Base-by-base conservation (phyloP, 192 early-diverging fungal species). In the Chytriomyces sp. region DNA sequence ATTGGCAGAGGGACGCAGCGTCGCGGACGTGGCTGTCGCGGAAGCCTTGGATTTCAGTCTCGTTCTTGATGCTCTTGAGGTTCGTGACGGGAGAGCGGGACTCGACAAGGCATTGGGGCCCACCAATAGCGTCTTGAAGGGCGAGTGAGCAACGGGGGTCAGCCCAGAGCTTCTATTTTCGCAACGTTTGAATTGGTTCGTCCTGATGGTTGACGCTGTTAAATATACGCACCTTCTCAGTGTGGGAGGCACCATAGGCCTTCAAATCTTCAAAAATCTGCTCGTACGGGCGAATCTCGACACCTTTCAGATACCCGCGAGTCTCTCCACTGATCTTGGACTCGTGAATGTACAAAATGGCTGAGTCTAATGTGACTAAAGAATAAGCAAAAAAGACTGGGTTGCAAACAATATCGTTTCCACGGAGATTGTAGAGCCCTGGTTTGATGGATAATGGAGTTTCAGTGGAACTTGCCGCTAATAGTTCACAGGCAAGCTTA, bases 381-480 rank as follows among this genome's bases (percentile, higher is more conserved):
- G 93, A 90, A 74, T 96, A 99, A 1, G 95, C 84, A 76, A 94
- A 93, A 81, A 99, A 98, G 17, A 99, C 96, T 0, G 97, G 97
- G 73, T 99, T 99, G 85, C 89, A 99, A 59, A 85, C 82, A 73
- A 99, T 92, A 73, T 99, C 97, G 31, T 89, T 89, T n/a, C 97
- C 97, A 65, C 97, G 91, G 58, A 99, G 80, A 76, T 99, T 99
- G 80, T 94, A 94, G 36, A 99, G 84, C 97, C 97, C 80, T 82
- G 52, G 8, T 26, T 36, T 22, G 44, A n/a, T 49, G 44, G 14
- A 49, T 2, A 49, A 22, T 49, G 14, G 17, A 49, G 17, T 22
- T n/a, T 2, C 22, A 22, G 22, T 14, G 22, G 14, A 22, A 3
- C 14, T 49, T 14, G 44, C 8, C 17, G 44, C 44, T 49, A 14